phyloP scores from a whole-genome alignment of 2,329 filamentous ascomycete genomes.

The Penicillium sp. region DNA sequence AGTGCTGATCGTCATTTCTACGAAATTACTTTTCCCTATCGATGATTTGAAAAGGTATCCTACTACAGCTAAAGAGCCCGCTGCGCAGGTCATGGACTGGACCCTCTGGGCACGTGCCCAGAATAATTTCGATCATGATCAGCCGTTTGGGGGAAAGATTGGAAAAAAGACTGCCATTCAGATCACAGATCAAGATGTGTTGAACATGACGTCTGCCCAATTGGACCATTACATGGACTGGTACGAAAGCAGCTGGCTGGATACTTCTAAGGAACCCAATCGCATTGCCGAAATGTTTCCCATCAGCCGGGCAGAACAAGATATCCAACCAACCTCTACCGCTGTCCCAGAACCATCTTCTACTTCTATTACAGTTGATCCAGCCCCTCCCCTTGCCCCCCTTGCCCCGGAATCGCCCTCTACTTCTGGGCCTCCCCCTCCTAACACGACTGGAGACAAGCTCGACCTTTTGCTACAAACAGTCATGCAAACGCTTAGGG shows the following conservation, averaged over 20 bases:
- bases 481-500: slow-evolving; percentile 45
- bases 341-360: slow-evolving; percentile 7
- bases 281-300: slow-evolving; percentile 48
- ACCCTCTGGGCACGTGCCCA: slow-evolving; percentile 61
- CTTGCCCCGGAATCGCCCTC: background rate
- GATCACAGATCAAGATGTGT: slow-evolving; percentile 63
- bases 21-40: slow-evolving; percentile 78
- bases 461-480: slow-evolving; percentile 42
- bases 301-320: slow-evolving; percentile 24
- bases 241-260: slow-evolving; percentile 66
- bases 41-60: slow-evolving; percentile 57
- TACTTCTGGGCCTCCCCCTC: slow-evolving; percentile 1
- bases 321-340: slow-evolving; percentile 11
- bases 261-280: slow-evolving; percentile 29
- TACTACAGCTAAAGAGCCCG: slow-evolving; percentile 54
- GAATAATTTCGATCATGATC: slow-evolving; percentile 37
- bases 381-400: background rate
- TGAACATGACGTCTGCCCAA: slow-evolving; percentile 59
- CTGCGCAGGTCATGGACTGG: slow-evolving; percentile 70
- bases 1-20: slow-evolving; percentile 68
- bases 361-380: slow-evolving; percentile 9
- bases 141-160: slow-evolving; percentile 35
- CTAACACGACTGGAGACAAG: slow-evolving; percentile 24
- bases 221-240: slow-evolving; percentile 78
- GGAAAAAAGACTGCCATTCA: slow-evolving; percentile 52